Conservation (phyloP, 202 grass and related monocot species). For the Zizania palustris region DNA sequence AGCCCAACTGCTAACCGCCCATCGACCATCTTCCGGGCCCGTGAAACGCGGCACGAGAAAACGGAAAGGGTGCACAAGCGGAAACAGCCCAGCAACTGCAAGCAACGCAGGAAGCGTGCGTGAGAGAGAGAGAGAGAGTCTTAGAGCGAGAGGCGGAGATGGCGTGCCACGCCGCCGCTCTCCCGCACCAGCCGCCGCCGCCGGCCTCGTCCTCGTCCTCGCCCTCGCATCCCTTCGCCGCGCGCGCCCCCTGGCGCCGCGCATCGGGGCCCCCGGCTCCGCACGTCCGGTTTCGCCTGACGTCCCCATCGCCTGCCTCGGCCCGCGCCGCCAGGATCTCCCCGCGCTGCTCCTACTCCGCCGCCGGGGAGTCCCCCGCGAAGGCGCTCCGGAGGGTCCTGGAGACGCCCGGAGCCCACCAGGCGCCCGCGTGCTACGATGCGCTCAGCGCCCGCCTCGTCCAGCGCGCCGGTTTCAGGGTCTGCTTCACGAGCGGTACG, state of each 20-base stretch:
- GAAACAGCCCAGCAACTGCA: no score
- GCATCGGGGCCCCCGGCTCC: background rate
- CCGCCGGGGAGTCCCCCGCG: slow-evolving; percentile 37
- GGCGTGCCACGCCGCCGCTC: slow-evolving; percentile 65
- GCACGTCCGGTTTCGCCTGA: background rate
- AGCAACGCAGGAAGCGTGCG: no score
- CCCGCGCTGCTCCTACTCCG: slow-evolving; percentile 38
- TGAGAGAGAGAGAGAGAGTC: background rate
- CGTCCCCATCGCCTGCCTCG: background rate
- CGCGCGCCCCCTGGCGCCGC: slow-evolving; percentile 12
- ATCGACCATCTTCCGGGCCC: no score
- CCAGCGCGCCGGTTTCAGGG: slow-evolving; percentile 62
- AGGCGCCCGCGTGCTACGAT: slow-evolving; percentile 93
- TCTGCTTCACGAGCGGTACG: slow-evolving; percentile 85
- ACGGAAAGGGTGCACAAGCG: no score
- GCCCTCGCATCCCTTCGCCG: slow-evolving; percentile 19
- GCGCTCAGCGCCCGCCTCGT: slow-evolving; percentile 82
- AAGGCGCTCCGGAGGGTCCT: slow-evolving; percentile 61
- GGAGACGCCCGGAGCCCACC: slow-evolving; percentile 62
- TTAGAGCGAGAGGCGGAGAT: slow-evolving; percentile 13
- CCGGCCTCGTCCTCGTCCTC: slow-evolving; percentile 16
- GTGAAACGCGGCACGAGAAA: no score
- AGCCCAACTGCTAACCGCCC: no score
- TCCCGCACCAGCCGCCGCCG: slow-evolving; percentile 50
- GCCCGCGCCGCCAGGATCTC: slow-evolving; percentile 22